phyloP scores from a whole-genome alignment of 352 stramenopile species.

The Pythium brachiatum region DNA sequence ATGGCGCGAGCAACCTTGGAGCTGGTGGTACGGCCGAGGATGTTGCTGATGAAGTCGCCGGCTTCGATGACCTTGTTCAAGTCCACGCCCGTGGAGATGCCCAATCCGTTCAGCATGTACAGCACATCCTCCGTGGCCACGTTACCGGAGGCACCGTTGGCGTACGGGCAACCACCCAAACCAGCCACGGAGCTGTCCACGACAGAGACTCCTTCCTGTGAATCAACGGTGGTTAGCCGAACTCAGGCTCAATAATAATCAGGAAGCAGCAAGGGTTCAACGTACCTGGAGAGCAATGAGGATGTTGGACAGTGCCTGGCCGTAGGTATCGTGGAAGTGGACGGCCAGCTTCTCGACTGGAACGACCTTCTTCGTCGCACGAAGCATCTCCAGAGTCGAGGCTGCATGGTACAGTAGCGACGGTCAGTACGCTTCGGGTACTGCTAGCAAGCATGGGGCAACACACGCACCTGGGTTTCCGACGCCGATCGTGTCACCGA shows the following conservation, averaged over 20 bases:
- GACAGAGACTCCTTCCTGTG: conserved; percentile 87
- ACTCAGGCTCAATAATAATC: background rate
- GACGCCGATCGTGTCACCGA: conserved; percentile 94
- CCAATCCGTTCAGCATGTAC: conserved; percentile 96
- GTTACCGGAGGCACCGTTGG: conserved; percentile 94
- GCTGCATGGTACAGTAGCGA: conserved; percentile 26
- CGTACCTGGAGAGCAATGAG: conserved; percentile 83
- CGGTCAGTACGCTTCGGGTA: background rate
- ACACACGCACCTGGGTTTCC: conserved; percentile 71
- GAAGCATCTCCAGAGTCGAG: conserved; percentile 81
- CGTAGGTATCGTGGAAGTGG: conserved; percentile 98
- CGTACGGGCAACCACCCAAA: conserved; percentile 96
- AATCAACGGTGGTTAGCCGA: background rate
- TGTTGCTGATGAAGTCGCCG: conserved; percentile 85
- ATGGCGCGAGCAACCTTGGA: conserved; percentile 88
- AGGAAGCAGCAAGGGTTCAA: no score
- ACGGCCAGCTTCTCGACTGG: conserved; percentile 89
- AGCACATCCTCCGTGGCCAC: conserved; percentile 97
- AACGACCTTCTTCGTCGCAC: conserved; percentile 71
- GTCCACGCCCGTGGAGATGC: conserved; percentile 93
- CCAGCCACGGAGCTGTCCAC: conserved; percentile 95
- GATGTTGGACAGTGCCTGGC: conserved; percentile 95
- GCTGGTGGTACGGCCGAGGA: conserved; percentile 72
- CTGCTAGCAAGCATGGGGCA: background rate
- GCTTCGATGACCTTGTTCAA: conserved; percentile 90